Conservation (phyloP, 192 early-diverging fungal species). For the Haplosporangium gracile region DNA sequence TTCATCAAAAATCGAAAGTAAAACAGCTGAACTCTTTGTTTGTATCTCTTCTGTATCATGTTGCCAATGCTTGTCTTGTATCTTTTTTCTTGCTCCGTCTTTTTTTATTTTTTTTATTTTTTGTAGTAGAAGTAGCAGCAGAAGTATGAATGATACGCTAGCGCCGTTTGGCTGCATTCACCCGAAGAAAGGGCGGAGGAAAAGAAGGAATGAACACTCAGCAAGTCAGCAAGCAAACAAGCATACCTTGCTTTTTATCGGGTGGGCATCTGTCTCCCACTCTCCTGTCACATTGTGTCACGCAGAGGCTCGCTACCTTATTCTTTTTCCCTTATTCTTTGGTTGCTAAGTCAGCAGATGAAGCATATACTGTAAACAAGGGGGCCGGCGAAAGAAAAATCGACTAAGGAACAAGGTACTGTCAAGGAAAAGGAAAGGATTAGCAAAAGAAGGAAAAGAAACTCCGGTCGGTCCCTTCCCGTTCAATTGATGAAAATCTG, state of each 20-base stretch:
- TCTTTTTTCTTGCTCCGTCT: slow-evolving; percentile 7
- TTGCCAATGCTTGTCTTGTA: background rate
- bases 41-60: background rate
- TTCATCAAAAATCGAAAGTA: background rate
- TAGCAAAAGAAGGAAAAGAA: background rate
- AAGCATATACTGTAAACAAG: background rate
- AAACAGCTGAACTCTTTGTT: background rate
- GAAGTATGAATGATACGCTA: background rate
- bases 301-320: background rate
- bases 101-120: background rate
- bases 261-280: background rate
- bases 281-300: background rate
- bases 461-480: background rate
- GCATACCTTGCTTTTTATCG: background rate
- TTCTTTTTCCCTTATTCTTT: background rate
- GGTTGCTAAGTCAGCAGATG: background rate
- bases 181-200: background rate
- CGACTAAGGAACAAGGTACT: too few relatives aligned
- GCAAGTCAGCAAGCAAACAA: background rate
- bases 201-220: background rate
- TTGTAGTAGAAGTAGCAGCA: too few relatives aligned
- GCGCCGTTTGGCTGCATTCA: background rate
- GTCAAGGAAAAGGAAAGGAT: too few relatives aligned
- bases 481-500: background rate
- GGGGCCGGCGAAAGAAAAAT: background rate